Percentiles rank a stretch among this genome's conserved stretches.
Conservation (phyloP, 176 grass and related monocot genomes). For the Rhynchospora breviuscula region DNA sequence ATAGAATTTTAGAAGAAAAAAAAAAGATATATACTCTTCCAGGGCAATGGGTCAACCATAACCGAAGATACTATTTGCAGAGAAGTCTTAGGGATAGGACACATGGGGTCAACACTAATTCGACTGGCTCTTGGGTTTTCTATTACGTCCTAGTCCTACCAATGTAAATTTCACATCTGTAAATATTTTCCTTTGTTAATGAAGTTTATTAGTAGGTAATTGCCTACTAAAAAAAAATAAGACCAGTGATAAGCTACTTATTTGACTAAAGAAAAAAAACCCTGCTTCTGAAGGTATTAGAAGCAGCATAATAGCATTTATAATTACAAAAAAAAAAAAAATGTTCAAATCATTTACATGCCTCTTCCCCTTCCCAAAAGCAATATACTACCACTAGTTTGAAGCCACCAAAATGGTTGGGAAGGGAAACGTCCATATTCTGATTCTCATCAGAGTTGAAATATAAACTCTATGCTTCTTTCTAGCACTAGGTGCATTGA, state of each 20-base stretch:
- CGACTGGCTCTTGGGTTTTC: no score
- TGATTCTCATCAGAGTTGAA: neutral
- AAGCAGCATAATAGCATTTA: neutral
- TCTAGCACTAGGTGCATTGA: neutral
- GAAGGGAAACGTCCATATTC: neutral
- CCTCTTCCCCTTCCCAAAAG: neutral
- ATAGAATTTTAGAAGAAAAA: no score
- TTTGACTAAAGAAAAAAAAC: neutral
- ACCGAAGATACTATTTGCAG: no score
- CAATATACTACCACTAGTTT: conserved; percentile 7
- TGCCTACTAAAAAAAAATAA: neutral
- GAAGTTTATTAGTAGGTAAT: no score
- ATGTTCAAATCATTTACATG: conserved; percentile 7
- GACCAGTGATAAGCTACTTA: neutral
- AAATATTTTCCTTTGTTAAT: no score
- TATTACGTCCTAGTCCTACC: no score
- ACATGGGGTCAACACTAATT: no score
- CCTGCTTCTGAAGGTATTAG: conserved; percentile 11
- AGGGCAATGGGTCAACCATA: no score
- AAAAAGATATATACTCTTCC: no score
- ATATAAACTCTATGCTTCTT: conserved; percentile 17
- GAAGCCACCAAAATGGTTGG: conserved; percentile 3
- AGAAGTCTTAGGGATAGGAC: no score
- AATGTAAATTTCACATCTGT: no score
- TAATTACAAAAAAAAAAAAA: neutral